These are phyloP conservation scores for Neofusicoccum parvum DNA, from an alignment of 2,329 filamentous ascomycete genomes.

Conservation along the genomic window DNA sequence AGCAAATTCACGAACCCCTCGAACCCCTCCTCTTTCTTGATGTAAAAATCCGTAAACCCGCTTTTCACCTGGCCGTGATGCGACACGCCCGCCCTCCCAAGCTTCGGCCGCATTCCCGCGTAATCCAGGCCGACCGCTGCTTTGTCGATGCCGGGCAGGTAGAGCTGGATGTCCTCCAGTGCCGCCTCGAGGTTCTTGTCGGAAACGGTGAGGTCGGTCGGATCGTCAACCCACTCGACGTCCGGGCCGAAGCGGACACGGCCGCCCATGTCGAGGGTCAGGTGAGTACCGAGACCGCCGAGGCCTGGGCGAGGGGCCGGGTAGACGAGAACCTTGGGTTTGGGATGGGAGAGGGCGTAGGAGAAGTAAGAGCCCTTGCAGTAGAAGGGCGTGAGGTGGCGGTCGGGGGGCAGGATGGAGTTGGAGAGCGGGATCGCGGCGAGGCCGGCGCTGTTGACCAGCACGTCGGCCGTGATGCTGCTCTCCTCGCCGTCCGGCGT, in stretches of 20 bases:
- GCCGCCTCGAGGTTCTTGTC: constrained; percentile 65
- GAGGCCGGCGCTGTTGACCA: constrained; percentile 87
- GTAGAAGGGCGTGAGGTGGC: constrained; percentile 68
- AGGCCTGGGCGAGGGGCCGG: constrained; percentile 81
- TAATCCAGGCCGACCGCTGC: constrained; percentile 76
- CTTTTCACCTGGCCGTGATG: constrained; percentile 51
- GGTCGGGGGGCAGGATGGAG: constrained; percentile 66
- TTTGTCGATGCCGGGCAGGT: constrained; percentile 73
- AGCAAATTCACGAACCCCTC: constrained; percentile 85
- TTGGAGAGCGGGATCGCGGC: constrained; percentile 77
- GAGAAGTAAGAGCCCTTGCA: constrained; percentile 97
- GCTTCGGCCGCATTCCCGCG: constrained; percentile 87
- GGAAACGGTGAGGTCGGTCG: constrained; percentile 70
- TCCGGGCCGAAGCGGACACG: constrained; percentile 91
- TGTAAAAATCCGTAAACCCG: constrained; percentile 82
- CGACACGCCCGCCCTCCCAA: constrained; percentile 65
- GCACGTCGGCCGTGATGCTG: constrained; percentile 69
- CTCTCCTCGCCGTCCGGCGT: constrained; percentile 51
- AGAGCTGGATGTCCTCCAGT: constrained; percentile 72
- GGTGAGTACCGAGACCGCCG: constrained; percentile 85
- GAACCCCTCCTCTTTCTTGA: constrained; percentile 75
- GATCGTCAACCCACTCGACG: constrained; percentile 83
- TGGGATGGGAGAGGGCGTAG: constrained; percentile 68
- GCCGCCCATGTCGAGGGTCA: constrained; percentile 86
- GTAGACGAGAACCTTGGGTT: constrained; percentile 76